A percentile compares a stretch with the other conserved stretches of the same genome.
These are phyloP conservation scores for Cordyceps cicadae DNA, from an alignment of 2,329 filamentous ascomycete species.

Conservation along the genomic window DNA sequence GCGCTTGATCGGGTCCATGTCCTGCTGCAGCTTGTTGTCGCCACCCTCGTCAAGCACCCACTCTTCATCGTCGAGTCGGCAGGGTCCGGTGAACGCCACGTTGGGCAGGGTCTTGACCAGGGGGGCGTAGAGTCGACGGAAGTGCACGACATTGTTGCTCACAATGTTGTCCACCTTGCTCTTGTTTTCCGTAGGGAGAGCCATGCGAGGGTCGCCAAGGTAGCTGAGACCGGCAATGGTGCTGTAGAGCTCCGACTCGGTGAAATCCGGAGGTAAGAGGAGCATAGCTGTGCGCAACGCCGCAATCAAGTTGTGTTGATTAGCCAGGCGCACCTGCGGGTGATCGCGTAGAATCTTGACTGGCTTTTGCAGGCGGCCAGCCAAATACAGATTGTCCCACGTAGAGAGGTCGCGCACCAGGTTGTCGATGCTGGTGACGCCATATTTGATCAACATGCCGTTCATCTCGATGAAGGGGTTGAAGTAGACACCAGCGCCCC, in stretches of 20 bases:
- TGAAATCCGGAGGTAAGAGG: slow-evolving; percentile 75
- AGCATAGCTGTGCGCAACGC: slow-evolving; percentile 84
- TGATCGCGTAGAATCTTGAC: slow-evolving; percentile 97
- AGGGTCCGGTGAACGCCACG: slow-evolving; percentile 60
- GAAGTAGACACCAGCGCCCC: slow-evolving; percentile 94
- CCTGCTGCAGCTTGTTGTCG: slow-evolving; percentile 67
- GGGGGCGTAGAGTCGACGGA: slow-evolving; percentile 83
- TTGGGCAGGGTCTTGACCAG: slow-evolving; percentile 88
- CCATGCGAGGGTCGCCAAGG: slow-evolving; percentile 93
- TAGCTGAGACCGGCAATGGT: slow-evolving; percentile 92
- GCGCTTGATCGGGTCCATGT: slow-evolving; percentile 84
- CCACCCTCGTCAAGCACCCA: slow-evolving; percentile 38
- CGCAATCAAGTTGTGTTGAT: slow-evolving; percentile 90
- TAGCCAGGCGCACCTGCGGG: slow-evolving; percentile 81
- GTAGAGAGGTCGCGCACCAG: slow-evolving; percentile 76
- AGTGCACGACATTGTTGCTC: slow-evolving; percentile 80
- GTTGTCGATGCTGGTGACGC: slow-evolving; percentile 89
- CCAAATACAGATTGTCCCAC: slow-evolving; percentile 95
- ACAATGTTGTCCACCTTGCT: slow-evolving; percentile 94
- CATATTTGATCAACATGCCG: slow-evolving; percentile 94
- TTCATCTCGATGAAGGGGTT: slow-evolving; percentile 93
- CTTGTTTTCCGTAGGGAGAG: slow-evolving; percentile 79
- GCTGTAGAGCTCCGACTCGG: slow-evolving; percentile 78
- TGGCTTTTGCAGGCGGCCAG: slow-evolving; percentile 90
- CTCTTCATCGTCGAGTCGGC: slow-evolving; percentile 29